These are phyloP conservation scores for Penicillium salamii DNA, from an alignment of 495 filamentous ascomycete species.

Conservation along the genomic window DNA sequence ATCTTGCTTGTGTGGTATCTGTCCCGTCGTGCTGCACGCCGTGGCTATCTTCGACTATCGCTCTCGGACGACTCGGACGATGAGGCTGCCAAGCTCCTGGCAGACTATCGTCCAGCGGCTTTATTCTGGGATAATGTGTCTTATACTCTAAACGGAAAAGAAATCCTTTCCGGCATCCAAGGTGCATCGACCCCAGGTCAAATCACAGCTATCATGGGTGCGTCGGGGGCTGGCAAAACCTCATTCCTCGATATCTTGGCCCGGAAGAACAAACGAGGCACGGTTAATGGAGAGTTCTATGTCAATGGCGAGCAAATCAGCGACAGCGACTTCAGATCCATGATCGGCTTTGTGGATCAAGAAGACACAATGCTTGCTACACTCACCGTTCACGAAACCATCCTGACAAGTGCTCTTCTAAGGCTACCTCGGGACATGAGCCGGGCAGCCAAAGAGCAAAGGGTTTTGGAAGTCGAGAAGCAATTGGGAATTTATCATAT, in stretches of 20 bases:
- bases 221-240: conserved; percentile 95
- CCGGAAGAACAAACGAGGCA: conserved; percentile 92
- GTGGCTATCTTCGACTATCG: conserved; percentile 69
- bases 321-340: conserved; percentile 82
- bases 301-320: conserved; percentile 89
- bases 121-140: conserved; percentile 86
- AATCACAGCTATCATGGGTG: conserved; percentile 96
- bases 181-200: conserved; percentile 87
- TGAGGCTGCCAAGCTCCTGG: conserved; percentile 77
- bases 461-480: conserved; percentile 87
- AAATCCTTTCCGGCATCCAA: conserved; percentile 76
- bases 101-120: conserved; percentile 86
- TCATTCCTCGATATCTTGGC: conserved; percentile 96
- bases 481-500: conserved; percentile 93
- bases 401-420: conserved; percentile 87
- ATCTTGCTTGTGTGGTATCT: conserved; percentile 86
- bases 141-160: conserved; percentile 81
- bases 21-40: conserved; percentile 62
- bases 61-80: conserved; percentile 88
- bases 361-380: conserved; percentile 98
- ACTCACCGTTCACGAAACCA: conserved; percentile 96
- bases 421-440: conserved; percentile 90
- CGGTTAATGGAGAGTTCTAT: conserved; percentile 77
- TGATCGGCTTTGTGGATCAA: conserved; percentile 96
- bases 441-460: conserved; percentile 76